Conservation (phyloP, 2,329 filamentous ascomycete genomes). For the Scopulariopsis brevicaulis region DNA sequence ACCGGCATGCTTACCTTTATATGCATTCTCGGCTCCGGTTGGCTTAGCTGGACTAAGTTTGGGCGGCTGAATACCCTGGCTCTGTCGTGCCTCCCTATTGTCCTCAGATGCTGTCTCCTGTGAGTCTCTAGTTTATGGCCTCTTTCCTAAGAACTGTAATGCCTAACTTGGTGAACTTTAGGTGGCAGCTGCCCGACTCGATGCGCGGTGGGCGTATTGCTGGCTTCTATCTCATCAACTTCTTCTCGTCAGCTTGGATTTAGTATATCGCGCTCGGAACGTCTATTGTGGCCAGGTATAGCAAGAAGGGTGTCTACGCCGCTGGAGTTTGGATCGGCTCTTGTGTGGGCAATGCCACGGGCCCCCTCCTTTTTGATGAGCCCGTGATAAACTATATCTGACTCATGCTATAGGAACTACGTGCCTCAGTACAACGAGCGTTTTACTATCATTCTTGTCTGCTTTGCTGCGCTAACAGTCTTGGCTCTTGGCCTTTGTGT, state of each 20-base stretch:
- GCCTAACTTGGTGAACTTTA: not conserved
- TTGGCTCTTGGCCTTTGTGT: conserved; percentile 16
- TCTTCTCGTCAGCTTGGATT: conserved; percentile 17
- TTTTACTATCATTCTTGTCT: conserved; percentile 18
- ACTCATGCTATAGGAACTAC: conserved; percentile 10
- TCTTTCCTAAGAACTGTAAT: not conserved
- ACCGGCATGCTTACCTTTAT: conserved; percentile 18
- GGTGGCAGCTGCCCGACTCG: conserved; percentile 13
- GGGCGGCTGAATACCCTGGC: conserved; percentile 15
- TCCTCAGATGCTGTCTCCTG: conserved; percentile 16
- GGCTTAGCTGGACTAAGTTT: conserved; percentile 12
- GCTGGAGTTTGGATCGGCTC: conserved; percentile 19
- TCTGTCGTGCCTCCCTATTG: conserved; percentile 13
- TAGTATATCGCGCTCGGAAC: conserved; percentile 18
- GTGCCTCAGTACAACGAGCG: conserved; percentile 18
- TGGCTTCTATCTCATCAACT: conserved; percentile 17
- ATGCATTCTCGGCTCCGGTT: conserved; percentile 17
- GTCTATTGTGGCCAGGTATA: conserved; percentile 19
- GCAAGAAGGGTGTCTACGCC: conserved; percentile 18
- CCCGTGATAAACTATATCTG: conserved; percentile 6
- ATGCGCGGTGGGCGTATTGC: conserved; percentile 13
- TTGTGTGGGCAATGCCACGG: conserved; percentile 20
- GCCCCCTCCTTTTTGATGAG: conserved; percentile 19
- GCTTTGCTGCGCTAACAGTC: conserved; percentile 18
- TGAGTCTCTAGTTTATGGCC: conserved; percentile 8